Evolutionary conservation across 2,329 filamentous ascomycete genomes (phyloP), one percentile per base, ranked within the genome.

Genomic region (Diaporthe ilicicola): DNA sequence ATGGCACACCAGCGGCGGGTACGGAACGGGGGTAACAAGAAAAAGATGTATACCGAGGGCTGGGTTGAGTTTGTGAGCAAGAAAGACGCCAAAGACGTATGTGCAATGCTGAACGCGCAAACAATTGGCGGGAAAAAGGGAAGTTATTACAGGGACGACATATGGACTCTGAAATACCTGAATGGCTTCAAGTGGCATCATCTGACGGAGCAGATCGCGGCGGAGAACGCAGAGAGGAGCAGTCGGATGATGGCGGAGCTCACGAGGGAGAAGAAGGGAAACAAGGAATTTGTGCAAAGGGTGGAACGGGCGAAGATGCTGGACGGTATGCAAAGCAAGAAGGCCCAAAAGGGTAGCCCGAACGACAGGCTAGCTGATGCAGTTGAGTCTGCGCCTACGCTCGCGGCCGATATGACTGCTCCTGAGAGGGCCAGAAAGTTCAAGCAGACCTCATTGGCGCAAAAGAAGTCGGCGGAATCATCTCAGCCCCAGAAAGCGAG

Each of bases 61-160:
- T 97, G 94, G 94, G 90, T 96, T 34, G 94, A 97, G 80, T 97
- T 95, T 76, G 81, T 90, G 44, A 86, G 87, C 73, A 96, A 96
- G 81, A 87, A 87, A 74, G 91, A 95, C 73, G 94, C 94, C 44
- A 94, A 95, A 79, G 84, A 88, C n/a, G 91, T 89, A 0, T 93
- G 91, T 62, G 92, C 94, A 75, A 86, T 92, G 32, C 84, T 97
- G 62, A 97, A 97, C 78, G 92, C 92, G 51, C 89, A 88, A 73
- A 93, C 88, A 15, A 93, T 96, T 71, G 93, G 93, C 64, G 94
- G 94, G 32, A 95, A 95, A 83, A 97, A 97, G 83, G 88, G 93
- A 15, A 89, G 88, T 61, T 94, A 93, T 79, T 97, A 95, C 83
- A 90, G 93, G 76, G 94, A 97, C 79, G 94, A 97, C 79, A 87